Evolutionary conservation across 495 filamentous ascomycete species (phyloP).

Genomic region (Glonium stellatum): DNA sequence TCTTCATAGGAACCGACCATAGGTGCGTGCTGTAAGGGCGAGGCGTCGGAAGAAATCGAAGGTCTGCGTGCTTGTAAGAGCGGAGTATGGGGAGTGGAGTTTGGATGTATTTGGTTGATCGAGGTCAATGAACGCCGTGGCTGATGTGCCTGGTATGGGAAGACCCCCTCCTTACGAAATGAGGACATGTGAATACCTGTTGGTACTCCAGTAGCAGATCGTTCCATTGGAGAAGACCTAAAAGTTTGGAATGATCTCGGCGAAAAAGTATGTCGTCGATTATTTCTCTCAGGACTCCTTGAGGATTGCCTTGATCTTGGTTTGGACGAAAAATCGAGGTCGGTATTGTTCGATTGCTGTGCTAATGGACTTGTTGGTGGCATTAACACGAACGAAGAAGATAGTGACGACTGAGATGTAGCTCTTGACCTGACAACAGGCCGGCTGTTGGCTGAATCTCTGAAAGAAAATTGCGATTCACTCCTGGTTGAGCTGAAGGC

Average conservation of each 20-base stretch:
- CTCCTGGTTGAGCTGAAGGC: conserved; percentile 22
- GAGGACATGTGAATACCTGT: conserved; percentile 27
- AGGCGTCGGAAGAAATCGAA: conserved; percentile 66
- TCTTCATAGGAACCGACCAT: conserved; percentile 99
- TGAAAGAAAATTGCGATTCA: conserved; percentile 9
- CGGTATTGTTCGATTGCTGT: conserved; percentile 81
- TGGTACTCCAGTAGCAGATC: conserved; percentile 17
- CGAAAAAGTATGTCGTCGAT: conserved; percentile 54
- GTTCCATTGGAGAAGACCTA: conserved; percentile 20
- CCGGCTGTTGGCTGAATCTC: conserved; percentile 5
- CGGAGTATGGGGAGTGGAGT: conserved; percentile 48
- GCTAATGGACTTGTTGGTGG: conserved; percentile 88
- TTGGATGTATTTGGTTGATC: conserved; percentile 51
- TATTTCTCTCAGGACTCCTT: conserved; percentile 42
- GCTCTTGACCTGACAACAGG: conserved; percentile 36
- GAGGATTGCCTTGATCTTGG: conserved; percentile 32
- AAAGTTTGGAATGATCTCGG: conserved; percentile 46
- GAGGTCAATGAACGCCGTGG: conserved; percentile 61
- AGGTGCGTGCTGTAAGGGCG: conserved; percentile 76
- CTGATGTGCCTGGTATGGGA: conserved; percentile 61
- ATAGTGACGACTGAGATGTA: conserved; percentile 65
- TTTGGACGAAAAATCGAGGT: conserved; percentile 58
- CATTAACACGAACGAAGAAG: conserved; percentile 77
- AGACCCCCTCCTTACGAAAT: conserved; percentile 46
- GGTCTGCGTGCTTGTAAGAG: conserved; percentile 56